Evolutionary conservation across 768 basidiomycete species (phyloP).

Genomic region (Suillus paluster): DNA sequence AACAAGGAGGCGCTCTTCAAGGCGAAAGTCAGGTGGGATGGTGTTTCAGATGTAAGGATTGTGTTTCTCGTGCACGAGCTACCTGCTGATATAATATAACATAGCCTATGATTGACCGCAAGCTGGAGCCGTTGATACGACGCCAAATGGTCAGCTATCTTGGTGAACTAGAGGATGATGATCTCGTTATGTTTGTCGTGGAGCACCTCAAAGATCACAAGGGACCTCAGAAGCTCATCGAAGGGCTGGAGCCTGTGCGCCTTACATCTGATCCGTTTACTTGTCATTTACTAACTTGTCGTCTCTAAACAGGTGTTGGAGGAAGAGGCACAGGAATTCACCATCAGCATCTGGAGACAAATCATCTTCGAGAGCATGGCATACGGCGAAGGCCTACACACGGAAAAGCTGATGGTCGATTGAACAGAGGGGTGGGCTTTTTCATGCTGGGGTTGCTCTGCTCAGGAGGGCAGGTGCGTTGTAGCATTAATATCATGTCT

Average conservation of each 20-base stretch:
- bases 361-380: constrained; percentile 96
- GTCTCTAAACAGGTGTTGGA: constrained; percentile 72
- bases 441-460: constrained; percentile 29
- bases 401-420: constrained; percentile 84
- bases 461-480: constrained; percentile 61
- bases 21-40: constrained; percentile 90
- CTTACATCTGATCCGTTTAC: neutral
- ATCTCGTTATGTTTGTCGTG: constrained; percentile 90
- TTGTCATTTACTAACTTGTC: constrained; percentile 8
- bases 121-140: constrained; percentile 84
- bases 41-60: constrained; percentile 76
- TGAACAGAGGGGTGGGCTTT: constrained; percentile 30
- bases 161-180: constrained; percentile 92
- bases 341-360: constrained; percentile 86
- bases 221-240: constrained; percentile 80
- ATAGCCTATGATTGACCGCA: constrained; percentile 80
- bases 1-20: constrained; percentile 83
- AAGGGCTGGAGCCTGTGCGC: constrained; percentile 89
- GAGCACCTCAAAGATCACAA: constrained; percentile 95
- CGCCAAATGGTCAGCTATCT: constrained; percentile 85
- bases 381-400: constrained; percentile 86
- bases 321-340: constrained; percentile 85
- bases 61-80: constrained; percentile 11
- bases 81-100: constrained; percentile 19
- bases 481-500: constrained; percentile 47